These are phyloP conservation scores for Keqinozyma sinolaborantium DNA, from an alignment of 1,139 yeast species.

Conservation along the genomic window DNA sequence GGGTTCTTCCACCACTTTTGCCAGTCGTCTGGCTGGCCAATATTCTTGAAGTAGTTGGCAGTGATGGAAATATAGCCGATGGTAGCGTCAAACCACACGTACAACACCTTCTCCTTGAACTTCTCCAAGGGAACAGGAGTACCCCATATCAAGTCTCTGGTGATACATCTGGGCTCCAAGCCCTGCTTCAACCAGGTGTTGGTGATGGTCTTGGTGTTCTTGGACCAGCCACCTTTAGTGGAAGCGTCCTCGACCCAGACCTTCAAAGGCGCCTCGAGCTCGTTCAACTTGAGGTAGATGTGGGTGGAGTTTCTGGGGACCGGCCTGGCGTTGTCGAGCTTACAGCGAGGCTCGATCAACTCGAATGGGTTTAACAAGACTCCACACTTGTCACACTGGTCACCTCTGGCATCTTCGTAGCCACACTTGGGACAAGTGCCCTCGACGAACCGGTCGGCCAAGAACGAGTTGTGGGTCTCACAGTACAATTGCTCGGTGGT, in stretches of 20 bases:
- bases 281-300: slow-evolving; percentile 77
- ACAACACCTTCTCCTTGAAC: slow-evolving; percentile 82
- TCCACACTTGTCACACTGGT: slow-evolving; percentile 98
- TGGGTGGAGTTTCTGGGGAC: slow-evolving; percentile 80
- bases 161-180: slow-evolving; percentile 89
- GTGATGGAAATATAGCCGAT: slow-evolving; percentile 96
- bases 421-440: slow-evolving; percentile 96
- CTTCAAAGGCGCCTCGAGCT: slow-evolving; percentile 70
- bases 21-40: slow-evolving; percentile 55
- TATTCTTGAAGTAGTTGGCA: slow-evolving; percentile 75
- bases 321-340: slow-evolving; percentile 81
- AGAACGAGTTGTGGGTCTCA: slow-evolving; percentile 81
- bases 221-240: slow-evolving; percentile 82
- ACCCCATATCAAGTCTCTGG: slow-evolving; percentile 98
- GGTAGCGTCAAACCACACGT: slow-evolving; percentile 98
- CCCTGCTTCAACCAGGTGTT: slow-evolving; percentile 94
- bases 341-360: slow-evolving; percentile 91
- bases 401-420: slow-evolving; percentile 97
- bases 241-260: slow-evolving; percentile 72
- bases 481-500: slow-evolving; percentile 89
- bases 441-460: slow-evolving; percentile 96
- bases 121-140: slow-evolving; percentile 89
- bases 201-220: slow-evolving; percentile 83
- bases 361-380: slow-evolving; percentile 85
- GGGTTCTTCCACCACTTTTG: slow-evolving; percentile 88